Evolutionary conservation across 208 protist genomes (phyloP).

Genomic region (Angomonas deanei): DNA sequence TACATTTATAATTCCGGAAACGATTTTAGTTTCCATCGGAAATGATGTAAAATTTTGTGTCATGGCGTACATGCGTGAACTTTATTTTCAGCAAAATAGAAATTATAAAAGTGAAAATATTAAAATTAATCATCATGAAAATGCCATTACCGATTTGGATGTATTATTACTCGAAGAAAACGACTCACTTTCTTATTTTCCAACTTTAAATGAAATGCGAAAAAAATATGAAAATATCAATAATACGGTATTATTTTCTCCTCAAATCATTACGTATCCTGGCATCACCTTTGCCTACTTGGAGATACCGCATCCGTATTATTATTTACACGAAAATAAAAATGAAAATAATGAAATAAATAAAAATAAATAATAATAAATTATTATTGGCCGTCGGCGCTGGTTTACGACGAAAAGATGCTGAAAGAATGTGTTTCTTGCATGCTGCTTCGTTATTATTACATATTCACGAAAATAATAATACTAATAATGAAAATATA

Average conservation of each 20-base stretch:
- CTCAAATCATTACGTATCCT: neutral
- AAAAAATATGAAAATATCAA: neutral
- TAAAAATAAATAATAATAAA: neutral
- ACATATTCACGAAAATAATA: neutral
- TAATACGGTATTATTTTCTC: neutral
- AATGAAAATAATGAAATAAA: neutral
- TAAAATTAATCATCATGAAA: too few species aligned
- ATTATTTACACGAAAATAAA: neutral
- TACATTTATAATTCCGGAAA: neutral
- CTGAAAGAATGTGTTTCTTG: constrained; percentile 68
- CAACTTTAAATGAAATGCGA: neutral
- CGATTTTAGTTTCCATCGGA: neutral
- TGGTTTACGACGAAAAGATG: constrained; percentile 78
- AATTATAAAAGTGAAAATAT: neutral
- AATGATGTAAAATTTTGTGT: neutral
- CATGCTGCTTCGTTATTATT: constrained; percentile 66
- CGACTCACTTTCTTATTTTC: neutral
- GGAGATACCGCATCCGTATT: neutral
- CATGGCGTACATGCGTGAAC: neutral
- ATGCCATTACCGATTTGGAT: too few species aligned
- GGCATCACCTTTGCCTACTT: neutral
- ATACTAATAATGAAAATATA: neutral
- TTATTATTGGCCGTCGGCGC: constrained; percentile 52
- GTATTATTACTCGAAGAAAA: too few species aligned
- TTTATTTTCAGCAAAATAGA: neutral